Evolutionary conservation across 805 yeast species (phyloP).

Genomic region (Saitoella complicata): DNA sequence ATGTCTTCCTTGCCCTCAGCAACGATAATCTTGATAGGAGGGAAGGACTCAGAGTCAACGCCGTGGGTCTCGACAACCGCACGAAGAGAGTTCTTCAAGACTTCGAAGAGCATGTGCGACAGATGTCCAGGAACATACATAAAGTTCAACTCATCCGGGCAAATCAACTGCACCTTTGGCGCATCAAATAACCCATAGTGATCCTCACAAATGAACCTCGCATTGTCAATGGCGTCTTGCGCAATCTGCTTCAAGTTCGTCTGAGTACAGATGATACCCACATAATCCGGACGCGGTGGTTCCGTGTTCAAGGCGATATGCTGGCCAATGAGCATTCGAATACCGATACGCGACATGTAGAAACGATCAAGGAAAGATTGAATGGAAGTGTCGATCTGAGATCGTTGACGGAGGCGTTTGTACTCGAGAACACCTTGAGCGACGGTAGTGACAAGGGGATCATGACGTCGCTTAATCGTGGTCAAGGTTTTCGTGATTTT

Average conservation of each 20-base stretch:
- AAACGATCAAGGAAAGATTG: conserved; percentile 73
- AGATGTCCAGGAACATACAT: conserved; percentile 90
- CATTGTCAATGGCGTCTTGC: conserved; percentile 77
- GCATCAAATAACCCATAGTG: conserved; percentile 77
- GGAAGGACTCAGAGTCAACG: conserved; percentile 51
- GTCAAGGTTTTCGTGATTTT: conserved; percentile 47
- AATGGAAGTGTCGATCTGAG: conserved; percentile 49
- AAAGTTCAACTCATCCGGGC: conserved; percentile 59
- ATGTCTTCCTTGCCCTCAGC: conserved; percentile 84
- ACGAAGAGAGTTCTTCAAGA: conserved; percentile 67
- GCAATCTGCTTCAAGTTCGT: conserved; percentile 74
- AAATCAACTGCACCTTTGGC: conserved; percentile 64
- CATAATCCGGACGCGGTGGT: conserved; percentile 48
- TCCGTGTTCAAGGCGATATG: conserved; percentile 69
- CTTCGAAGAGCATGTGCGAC: conserved; percentile 80
- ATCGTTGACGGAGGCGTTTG: conserved; percentile 37
- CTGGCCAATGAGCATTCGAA: conserved; percentile 88
- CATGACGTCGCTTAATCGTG: conserved; percentile 68
- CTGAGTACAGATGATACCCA: conserved; percentile 74
- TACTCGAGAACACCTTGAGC: conserved; percentile 76
- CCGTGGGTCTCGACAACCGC: conserved; percentile 78
- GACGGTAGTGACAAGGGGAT: conserved; percentile 82
- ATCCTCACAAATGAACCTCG: conserved; percentile 79
- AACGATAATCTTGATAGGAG: conserved; percentile 73
- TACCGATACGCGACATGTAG: conserved; percentile 82